Evolutionary conservation across 2,329 filamentous ascomycete species (phyloP).

Genomic region (Ophiostoma sp.): DNA sequence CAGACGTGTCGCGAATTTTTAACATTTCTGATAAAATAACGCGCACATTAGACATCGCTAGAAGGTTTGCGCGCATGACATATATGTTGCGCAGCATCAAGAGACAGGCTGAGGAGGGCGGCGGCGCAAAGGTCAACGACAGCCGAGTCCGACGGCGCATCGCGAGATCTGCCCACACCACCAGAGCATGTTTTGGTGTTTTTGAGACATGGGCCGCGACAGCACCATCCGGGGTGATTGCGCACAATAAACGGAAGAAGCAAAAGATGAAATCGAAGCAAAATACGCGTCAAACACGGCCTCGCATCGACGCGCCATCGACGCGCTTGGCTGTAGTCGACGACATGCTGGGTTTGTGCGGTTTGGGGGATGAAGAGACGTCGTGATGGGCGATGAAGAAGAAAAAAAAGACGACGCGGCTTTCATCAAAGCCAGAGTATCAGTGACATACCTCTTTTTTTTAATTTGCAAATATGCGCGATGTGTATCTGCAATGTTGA

Average conservation of each 20-base stretch:
- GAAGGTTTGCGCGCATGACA: neutral
- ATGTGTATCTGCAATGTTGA: conserved; percentile 17
- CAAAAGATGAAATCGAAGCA: neutral
- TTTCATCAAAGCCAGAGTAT: neutral
- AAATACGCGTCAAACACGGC: neutral
- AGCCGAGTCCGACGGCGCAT: neutral
- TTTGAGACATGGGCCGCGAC: neutral
- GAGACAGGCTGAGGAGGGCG: neutral
- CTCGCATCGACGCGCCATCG: conserved; percentile 16
- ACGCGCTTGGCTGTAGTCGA: neutral
- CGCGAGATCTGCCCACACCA: neutral
- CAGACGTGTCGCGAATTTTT: neutral
- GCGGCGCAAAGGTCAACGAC: neutral
- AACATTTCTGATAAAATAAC: too few relatives aligned
- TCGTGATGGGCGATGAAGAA: neutral
- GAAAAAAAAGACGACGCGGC: neutral
- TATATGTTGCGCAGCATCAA: neutral
- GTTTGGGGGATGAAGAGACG: neutral
- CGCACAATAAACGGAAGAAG: neutral
- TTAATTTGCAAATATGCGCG: neutral
- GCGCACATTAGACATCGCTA: neutral
- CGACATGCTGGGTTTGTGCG: neutral
- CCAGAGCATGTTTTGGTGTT: neutral
- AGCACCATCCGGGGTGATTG: neutral
- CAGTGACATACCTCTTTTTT: conserved; percentile 28